Percentiles rank a stretch among this genome's conserved stretches.
These are phyloP conservation scores for Cicer judaicum DNA, from an alignment of 306 rosid genomes.

Conservation along the genomic window DNA sequence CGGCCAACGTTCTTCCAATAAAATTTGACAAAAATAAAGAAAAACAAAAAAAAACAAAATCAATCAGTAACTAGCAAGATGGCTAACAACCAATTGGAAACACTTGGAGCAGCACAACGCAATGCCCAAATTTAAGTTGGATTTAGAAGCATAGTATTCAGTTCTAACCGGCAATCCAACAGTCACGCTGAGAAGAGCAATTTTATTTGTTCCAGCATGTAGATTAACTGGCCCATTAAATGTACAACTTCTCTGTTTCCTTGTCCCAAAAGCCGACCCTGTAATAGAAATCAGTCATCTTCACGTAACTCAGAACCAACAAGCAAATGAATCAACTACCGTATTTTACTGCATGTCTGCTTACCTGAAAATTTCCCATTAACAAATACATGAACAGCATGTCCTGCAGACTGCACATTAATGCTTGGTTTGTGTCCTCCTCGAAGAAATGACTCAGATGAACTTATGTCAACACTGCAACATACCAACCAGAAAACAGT, in stretches of 20 bases:
- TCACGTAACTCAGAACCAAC: conserved; percentile 23
- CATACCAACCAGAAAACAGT: conserved; percentile 34
- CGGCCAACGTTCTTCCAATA: conserved; percentile 67
- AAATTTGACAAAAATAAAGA: background rate
- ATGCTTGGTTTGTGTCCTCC: conserved; percentile 75
- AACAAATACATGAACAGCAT: conserved; percentile 84
- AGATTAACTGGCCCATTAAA: conserved; percentile 70
- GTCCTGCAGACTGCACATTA: conserved; percentile 82
- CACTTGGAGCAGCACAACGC: background rate
- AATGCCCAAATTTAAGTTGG: conserved; percentile 25
- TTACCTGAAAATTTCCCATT: conserved; percentile 85
- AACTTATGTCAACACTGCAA: conserved; percentile 69
- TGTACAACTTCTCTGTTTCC: conserved; percentile 72
- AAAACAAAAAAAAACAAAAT: background rate
- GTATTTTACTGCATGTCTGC: conserved; percentile 34
- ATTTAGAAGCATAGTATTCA: conserved; percentile 43
- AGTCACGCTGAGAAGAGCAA: conserved; percentile 86
- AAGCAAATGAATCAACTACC: conserved; percentile 17
- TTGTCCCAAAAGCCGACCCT: conserved; percentile 92
- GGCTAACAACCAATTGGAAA: conserved; percentile 20
- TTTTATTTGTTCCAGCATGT: conserved; percentile 74
- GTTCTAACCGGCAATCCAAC: conserved; percentile 86
- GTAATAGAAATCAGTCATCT: conserved; percentile 28
- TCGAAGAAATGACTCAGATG: conserved; percentile 75
- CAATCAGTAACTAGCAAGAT: conserved; percentile 19